Base-by-base conservation (phyloP, 495 filamentous ascomycete species). In the Tuber magnatum region DNA sequence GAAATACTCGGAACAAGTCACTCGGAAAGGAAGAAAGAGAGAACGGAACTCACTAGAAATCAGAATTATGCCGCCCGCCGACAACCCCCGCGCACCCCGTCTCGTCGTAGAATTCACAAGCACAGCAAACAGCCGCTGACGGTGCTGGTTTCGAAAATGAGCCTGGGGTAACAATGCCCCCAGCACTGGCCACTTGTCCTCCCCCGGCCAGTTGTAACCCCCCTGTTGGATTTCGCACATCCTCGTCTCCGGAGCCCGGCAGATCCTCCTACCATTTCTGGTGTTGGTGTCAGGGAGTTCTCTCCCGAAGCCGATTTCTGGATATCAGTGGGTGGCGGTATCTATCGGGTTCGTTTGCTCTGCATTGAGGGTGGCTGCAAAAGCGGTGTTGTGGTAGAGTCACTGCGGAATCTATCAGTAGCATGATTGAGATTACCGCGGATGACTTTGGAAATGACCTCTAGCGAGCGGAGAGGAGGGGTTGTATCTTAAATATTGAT, bases 111-210 rank as follows among this genome's bases (percentile, higher is more conserved):
- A 83, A 76, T 0, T 84, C 82, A 51, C 84, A 85, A 12, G 83
- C 84, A 69, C 89, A 89, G 74, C 88, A 90, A 10, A 85, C 85
- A 1, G 86, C 83, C 2, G 85, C 88, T 1, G 86, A 80, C 32
- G 88, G 88, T 1, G 86, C 80, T 0, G 86, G 87, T 73, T 86
- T 84, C 51, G 88, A 83, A 2, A 90, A 83, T 7, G 83, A 81
- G 9, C 86, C 87, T 16, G 81, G 85, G 1, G 88, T 81, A 14
- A 86, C 80, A 7, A 74, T 56, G 76, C 88, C 87, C 42, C n/a
- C 3, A 89, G 83, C 14, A 79, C 38, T 3, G 73, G 75, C 88
- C 88, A 90, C 9, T 85, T 77, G 18, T 74, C 72, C 0, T 83
- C 76, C 1, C 81, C 80, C 0, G 88, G 88, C 88, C 87, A 89